Percentiles rank a stretch among this genome's conserved stretches.
phyloP scores from a whole-genome alignment of 2,329 filamentous ascomycete genomes.

The Aspergillus proliferans region DNA sequence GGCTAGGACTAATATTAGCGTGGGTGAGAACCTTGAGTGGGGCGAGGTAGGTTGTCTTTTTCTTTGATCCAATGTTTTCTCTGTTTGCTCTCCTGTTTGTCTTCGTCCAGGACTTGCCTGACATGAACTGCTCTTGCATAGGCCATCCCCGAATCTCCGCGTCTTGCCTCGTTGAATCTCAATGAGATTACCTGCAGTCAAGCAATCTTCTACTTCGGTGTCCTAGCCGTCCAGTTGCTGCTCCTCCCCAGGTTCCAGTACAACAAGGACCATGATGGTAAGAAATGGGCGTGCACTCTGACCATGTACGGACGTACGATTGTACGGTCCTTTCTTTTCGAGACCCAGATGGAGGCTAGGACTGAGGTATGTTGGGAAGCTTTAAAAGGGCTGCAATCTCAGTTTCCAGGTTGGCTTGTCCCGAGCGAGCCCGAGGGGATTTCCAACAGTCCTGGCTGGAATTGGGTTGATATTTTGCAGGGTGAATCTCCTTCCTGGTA shows the following conservation, averaged over 20 bases:
- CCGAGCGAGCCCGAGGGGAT: conserved; percentile 20
- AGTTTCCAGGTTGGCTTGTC: conserved; percentile 20
- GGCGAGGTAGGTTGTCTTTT: too few species aligned
- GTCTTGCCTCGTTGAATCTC: conserved; percentile 3
- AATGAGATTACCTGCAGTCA: conserved; percentile 6
- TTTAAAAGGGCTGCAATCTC: conserved; percentile 17
- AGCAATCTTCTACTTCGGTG: conserved; percentile 28
- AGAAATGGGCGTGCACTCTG: conserved; percentile 21
- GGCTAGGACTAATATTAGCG: too few species aligned
- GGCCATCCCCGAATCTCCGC: not conserved
- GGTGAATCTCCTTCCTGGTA: conserved; percentile 13
- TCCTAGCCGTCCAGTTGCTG: conserved; percentile 19
- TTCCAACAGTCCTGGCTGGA: conserved; percentile 13
- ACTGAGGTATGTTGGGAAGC: conserved; percentile 22
- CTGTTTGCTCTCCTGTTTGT: too few species aligned
- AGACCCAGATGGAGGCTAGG: conserved; percentile 14
- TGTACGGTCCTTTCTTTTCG: conserved; percentile 5
- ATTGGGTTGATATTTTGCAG: conserved; percentile 24
- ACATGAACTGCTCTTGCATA: not conserved
- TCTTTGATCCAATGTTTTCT: too few species aligned
- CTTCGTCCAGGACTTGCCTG: too few species aligned
- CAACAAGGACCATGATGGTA: conserved; percentile 8
- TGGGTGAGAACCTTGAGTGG: too few species aligned
- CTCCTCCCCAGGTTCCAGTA: conserved; percentile 22
- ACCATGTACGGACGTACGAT: conserved; percentile 25